A percentile compares a stretch with the other conserved stretches of the same genome.
These are phyloP conservation scores for Phytophthora citricola DNA, from an alignment of 352 stramenopile genomes.

Conservation along the genomic window DNA sequence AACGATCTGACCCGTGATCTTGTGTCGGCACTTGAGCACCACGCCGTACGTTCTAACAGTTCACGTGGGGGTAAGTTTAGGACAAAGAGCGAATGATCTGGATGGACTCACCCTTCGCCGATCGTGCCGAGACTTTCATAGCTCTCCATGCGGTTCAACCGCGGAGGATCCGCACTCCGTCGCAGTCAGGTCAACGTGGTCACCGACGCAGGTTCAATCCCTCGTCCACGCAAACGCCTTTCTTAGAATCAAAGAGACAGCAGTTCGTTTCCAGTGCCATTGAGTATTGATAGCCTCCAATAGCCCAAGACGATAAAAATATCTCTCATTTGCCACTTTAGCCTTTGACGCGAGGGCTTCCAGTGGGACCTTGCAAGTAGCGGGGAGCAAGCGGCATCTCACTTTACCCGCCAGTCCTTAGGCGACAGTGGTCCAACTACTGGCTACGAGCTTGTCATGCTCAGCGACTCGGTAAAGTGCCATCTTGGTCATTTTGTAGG, in stretches of 20 bases:
- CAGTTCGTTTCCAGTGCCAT: conserved; percentile 37
- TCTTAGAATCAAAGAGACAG: conserved; percentile 28
- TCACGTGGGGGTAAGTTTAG: no score
- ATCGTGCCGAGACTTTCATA: conserved; percentile 90
- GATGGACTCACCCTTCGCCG: conserved; percentile 74
- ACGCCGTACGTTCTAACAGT: conserved; percentile 79
- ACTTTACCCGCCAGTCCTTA: conserved; percentile 44
- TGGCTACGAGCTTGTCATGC: conserved; percentile 61
- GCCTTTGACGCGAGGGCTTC: conserved; percentile 65
- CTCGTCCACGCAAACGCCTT: conserved; percentile 1
- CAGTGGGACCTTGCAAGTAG: conserved; percentile 72
- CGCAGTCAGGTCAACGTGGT: conserved; percentile 8
- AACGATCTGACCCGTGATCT: conserved; percentile 83
- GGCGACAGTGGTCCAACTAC: conserved; percentile 3
- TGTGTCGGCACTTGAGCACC: conserved; percentile 88
- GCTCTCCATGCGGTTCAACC: conserved; percentile 71
- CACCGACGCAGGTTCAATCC: conserved; percentile 6
- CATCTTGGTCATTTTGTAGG: neutral
- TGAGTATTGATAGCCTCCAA: conserved; percentile 37
- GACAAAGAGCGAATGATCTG: neutral
- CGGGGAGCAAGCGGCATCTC: conserved; percentile 60
- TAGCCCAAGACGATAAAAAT: conserved; percentile 30
- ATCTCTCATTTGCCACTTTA: conserved; percentile 3
- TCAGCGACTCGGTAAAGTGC: conserved; percentile 57
- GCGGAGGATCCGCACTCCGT: conserved; percentile 7